phyloP scores from a whole-genome alignment of 2,329 filamentous ascomycete species.

The Zasmidium angulare region DNA sequence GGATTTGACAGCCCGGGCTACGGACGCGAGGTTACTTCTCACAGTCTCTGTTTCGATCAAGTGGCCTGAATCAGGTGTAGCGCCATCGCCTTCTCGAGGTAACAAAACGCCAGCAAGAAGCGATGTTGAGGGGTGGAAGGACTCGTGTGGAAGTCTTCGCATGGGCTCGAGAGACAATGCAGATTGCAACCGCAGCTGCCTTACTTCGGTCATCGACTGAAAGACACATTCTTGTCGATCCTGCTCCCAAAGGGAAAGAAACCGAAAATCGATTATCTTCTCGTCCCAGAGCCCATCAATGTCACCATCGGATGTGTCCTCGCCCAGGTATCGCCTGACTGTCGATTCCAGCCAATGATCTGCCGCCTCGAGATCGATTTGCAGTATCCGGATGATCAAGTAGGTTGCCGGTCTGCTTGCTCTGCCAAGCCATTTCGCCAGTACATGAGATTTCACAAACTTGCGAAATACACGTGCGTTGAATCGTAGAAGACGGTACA shows the following conservation, averaged over 20 bases:
- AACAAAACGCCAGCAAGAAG: conserved; percentile 68
- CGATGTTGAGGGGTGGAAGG: conserved; percentile 48
- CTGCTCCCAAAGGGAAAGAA: conserved; percentile 66
- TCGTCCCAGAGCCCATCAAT: conserved; percentile 75
- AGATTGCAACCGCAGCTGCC: not conserved
- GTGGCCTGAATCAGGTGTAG: conserved; percentile 34
- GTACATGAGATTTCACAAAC: conserved; percentile 63
- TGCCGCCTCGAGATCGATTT: conserved; percentile 73
- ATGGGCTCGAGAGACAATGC: not conserved
- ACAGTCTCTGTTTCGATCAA: conserved; percentile 74
- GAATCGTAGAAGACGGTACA: conserved; percentile 77
- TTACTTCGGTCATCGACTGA: conserved; percentile 9
- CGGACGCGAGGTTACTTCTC: conserved; percentile 64
- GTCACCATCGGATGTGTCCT: conserved; percentile 47
- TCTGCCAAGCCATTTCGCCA: conserved; percentile 68
- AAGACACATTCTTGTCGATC: conserved; percentile 47
- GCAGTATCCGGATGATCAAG: conserved; percentile 78
- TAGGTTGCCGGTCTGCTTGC: conserved; percentile 65
- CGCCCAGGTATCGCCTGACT: conserved; percentile 64
- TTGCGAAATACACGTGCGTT: conserved; percentile 67
- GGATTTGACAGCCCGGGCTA: conserved; percentile 67
- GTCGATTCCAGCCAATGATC: conserved; percentile 76
- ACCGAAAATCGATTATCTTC: conserved; percentile 72
- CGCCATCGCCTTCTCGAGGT: conserved; percentile 49
- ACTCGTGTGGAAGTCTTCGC: conserved; percentile 16